Base-by-base conservation (phyloP, 2,329 filamentous ascomycete genomes). In the Xylaria sp. region DNA sequence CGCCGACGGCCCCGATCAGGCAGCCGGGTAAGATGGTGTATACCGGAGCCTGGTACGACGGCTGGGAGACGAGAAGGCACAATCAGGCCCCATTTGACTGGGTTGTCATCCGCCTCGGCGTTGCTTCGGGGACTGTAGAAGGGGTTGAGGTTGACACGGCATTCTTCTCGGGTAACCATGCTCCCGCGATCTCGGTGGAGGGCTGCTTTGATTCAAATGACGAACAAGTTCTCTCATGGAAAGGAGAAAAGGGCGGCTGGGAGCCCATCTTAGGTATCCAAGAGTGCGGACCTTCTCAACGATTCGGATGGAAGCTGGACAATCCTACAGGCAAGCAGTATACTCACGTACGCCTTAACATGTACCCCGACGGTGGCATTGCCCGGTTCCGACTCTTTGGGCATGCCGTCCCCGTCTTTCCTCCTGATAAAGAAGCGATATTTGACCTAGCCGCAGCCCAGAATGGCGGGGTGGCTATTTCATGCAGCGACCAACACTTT, bases 301-400 rank as follows among this genome's bases (percentile, higher is more conserved):
- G 92, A 69, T 92, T 94, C 76, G 91, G 85, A 3, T 96, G 92
- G 93, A 86, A 88, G 76, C 83, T 95, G 18, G 81, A 84, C 18
- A 77, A 78, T 20, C 85, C 86, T 23, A 89, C 88, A 0, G 81
- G 82, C 41, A 92, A 92, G 80, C 87, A 89, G 63, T 94, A 92
- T 81, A 94, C 92, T 0, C 92, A 96, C 78, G 91, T 94, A 50
- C 84, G 92, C 41, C 83, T 96, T 65, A 92, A 93, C 79, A 94
- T 94, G 93, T 94, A 93, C 78, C 92, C 93, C 0, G 93, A 96
- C 77, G 93, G 93, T 58, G 93, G 93, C 58, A 95, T 96, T 76
- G 92, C 92, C 48, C 84, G 93, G 61, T 94, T 95, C 82, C 86
- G 92, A 25, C 86, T 95, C 1, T 94, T 91, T 76, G 93, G 93